A percentile compares a stretch with the other conserved stretches of the same genome.
These are phyloP conservation scores for Venustampulla echinocandica DNA, from an alignment of 495 filamentous ascomycete genomes.

Conservation along the genomic window DNA sequence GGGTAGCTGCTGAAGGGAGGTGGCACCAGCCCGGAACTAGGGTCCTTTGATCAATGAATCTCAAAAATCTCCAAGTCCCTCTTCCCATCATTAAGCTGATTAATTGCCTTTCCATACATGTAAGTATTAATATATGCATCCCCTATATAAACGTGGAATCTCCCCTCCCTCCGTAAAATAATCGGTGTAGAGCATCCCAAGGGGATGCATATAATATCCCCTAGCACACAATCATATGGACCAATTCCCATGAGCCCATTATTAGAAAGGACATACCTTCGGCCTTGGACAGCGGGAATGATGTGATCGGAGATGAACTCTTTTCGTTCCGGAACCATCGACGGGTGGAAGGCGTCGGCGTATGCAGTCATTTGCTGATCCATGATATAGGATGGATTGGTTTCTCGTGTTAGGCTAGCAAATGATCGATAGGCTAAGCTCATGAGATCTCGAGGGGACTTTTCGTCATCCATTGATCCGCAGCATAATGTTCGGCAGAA, in stretches of 20 bases:
- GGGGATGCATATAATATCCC: conserved; percentile 24
- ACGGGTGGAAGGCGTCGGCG: background rate
- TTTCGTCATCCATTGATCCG: conserved; percentile 21
- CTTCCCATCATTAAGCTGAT: too few species aligned
- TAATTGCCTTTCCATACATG: conserved; percentile 23
- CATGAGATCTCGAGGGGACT: conserved; percentile 13
- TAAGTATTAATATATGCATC: conserved; percentile 26
- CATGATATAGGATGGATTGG: conserved; percentile 15
- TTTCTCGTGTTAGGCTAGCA: conserved; percentile 20
- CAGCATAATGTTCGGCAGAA: conserved; percentile 26
- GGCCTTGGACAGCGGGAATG: background rate
- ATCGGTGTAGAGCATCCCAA: conserved; percentile 27
- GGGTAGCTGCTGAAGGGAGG: too few species aligned
- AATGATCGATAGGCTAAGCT: conserved; percentile 20
- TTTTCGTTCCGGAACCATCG: background rate
- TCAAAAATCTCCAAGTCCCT: too few species aligned
- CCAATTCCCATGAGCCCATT: conserved; percentile 21
- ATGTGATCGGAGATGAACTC: background rate
- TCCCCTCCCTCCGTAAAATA: conserved; percentile 18
- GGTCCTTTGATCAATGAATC: too few species aligned
- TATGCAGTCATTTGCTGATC: conserved; percentile 16
- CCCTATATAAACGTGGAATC: conserved; percentile 21
- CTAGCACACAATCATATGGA: conserved; percentile 17
- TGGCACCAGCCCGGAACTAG: too few species aligned
- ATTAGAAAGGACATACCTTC: background rate